Percentiles rank a stretch among this genome's conserved stretches.
phyloP scores from a whole-genome alignment of 2,329 filamentous ascomycete species.

The Alternaria triticina region DNA sequence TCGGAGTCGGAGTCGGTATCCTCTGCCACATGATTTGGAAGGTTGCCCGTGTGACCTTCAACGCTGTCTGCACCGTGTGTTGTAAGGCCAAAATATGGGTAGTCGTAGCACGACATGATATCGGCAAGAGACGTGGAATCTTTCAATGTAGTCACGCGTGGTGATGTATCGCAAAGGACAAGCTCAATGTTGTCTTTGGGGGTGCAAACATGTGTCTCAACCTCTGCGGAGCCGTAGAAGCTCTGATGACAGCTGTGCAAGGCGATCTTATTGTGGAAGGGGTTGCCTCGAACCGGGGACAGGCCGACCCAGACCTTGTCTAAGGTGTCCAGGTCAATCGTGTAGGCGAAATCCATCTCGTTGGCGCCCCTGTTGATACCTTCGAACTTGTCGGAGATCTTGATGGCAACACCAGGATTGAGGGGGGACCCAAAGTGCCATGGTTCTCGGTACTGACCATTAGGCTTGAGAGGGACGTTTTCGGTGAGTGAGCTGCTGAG shows the following conservation, averaged over 20 bases:
- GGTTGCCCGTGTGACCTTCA: not conserved
- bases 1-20: not conserved
- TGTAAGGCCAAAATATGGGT: not conserved
- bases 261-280: constrained; percentile 14
- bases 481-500: constrained; percentile 17
- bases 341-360: constrained; percentile 36
- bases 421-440: constrained; percentile 25
- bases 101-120: constrained; percentile 20
- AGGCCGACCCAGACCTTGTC: constrained; percentile 30
- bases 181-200: constrained; percentile 33
- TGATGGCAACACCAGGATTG: constrained; percentile 35
- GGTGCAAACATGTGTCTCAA: constrained; percentile 21
- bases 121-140: constrained; percentile 13
- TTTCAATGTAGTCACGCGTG: constrained; percentile 9
- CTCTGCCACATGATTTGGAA: not conserved
- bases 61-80: not conserved
- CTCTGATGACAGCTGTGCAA: constrained; percentile 26
- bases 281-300: constrained; percentile 17
- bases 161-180: constrained; percentile 26
- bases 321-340: constrained; percentile 19
- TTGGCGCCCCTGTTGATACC: constrained; percentile 24
- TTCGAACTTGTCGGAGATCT: constrained; percentile 28
- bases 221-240: constrained; percentile 13
- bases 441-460: constrained; percentile 29
- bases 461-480: constrained; percentile 23